Evolutionary conservation across 2,329 filamentous ascomycete genomes (phyloP), one percentile per base, ranked within the genome.

Genomic region (Fusarium gaditjirri): DNA sequence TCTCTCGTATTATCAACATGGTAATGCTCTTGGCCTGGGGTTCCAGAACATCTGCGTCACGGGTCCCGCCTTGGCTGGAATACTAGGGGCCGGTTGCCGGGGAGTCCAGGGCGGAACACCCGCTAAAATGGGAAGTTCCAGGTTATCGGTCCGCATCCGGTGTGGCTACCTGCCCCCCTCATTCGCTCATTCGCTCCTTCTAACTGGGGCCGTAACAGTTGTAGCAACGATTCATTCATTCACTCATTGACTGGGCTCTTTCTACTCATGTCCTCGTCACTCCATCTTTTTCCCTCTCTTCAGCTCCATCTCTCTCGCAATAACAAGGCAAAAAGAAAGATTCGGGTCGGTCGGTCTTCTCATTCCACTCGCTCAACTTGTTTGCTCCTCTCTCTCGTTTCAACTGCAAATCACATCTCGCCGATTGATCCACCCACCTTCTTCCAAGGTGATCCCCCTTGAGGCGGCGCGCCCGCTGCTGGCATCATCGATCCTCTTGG

Each of bases 71-170:
- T 47, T 57, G 29, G 54, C 64, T 59, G 56, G 64, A 46, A 41
- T 47, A 47, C 50, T 60, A 56, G 43, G 61, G 59, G 54, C 54
- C 61, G 50, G 73, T 76, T 74, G 68, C 73, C 50, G 65, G 65
- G 65, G 64, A 68, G 64, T 16, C 65, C 55, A 57, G 68, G 73
- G 69, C 67, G 72, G 73, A 60, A 66, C 56, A 65, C 31, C 61
- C 69, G 65, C 75, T 76, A 73, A 70, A 72, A 59, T 64, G 70
- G 73, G 61, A 42, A 60, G 46, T 57, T 66, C 61, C 63, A 64
- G 65, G 70, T 66, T 67, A 61, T 75, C 68, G 73, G 65, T 62
- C 73, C 70, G 65, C 73, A 70, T 77, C 73, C 63, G 75, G 71
- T 67, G 60, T 75, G 75, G 66, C 69, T 23, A 56, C 65, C 33